phyloP scores from a whole-genome alignment of 2,329 filamentous ascomycete genomes.

The Lachnellula cervina region DNA sequence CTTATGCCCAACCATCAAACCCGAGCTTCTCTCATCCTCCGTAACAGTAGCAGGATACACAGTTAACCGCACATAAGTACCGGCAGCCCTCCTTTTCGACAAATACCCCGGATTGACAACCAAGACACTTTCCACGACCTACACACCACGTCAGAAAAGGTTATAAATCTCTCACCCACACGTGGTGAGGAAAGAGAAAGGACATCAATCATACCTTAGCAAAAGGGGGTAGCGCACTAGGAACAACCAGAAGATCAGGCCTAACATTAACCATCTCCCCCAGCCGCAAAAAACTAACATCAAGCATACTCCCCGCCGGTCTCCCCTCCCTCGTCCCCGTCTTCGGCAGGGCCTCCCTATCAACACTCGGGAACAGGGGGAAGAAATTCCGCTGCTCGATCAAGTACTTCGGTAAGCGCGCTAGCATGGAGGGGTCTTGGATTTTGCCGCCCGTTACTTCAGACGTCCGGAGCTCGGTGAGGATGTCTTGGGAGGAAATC shows the following conservation, averaged over 20 bases:
- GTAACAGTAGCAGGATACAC: slow-evolving; percentile 60
- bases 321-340: slow-evolving; percentile 55
- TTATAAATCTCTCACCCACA: background rate
- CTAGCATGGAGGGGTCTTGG: slow-evolving; percentile 39
- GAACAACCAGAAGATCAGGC: slow-evolving; percentile 79
- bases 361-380: slow-evolving; percentile 78
- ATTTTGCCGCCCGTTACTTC: slow-evolving; percentile 59
- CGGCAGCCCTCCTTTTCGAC: slow-evolving; percentile 77
- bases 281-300: slow-evolving; percentile 78
- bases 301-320: slow-evolving; percentile 71
- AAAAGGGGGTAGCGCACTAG: slow-evolving; percentile 79
- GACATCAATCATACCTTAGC: slow-evolving; percentile 58
- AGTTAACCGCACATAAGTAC: slow-evolving; percentile 78
- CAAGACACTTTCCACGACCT: slow-evolving; percentile 88
- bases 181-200: no score
- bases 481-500: slow-evolving; percentile 75
- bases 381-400: slow-evolving; percentile 90
- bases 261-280: slow-evolving; percentile 84
- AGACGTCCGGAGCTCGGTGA: slow-evolving; percentile 75
- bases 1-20: slow-evolving; percentile 62
- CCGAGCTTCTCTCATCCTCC: slow-evolving; percentile 51
- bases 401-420: slow-evolving; percentile 69
- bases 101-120: slow-evolving; percentile 86
- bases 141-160: slow-evolving; percentile 1
- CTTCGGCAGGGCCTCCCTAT: slow-evolving; percentile 61